Evolutionary conservation across 495 filamentous ascomycete genomes (phyloP), one percentile per base, ranked within the genome.

Genomic region (Aspergillus ostianus): DNA sequence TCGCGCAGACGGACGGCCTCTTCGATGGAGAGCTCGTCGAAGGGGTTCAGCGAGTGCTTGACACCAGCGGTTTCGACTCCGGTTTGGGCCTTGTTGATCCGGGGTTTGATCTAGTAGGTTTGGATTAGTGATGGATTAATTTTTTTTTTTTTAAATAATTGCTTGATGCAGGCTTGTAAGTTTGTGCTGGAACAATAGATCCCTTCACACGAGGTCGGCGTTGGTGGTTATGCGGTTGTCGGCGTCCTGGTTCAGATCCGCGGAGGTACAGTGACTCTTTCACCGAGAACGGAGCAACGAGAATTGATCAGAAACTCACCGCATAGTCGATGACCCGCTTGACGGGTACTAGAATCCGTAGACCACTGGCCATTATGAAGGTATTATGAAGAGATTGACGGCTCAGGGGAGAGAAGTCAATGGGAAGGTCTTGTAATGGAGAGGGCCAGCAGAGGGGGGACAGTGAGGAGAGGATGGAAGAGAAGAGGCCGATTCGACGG

Each of bases 291-390:
- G 66, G 66, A 63, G 62, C 50, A 51, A 21, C 44, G 50, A 19
- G 49, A 51, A 57, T 48, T 51, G 20, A 49, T 41, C 50, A 51
- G 60, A 58, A 63, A 75, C 87, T 73, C 78, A 97, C 93, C 63
- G 94, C 93, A 86, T 97, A 98, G 85, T 98, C 94, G 77, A 98
- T 96, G 55, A 98, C 94, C 82, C 94, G 82, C 82, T 98, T 98
- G 56, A 98, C 77, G 77, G 94, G 94, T 19, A 98, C 94, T 60
- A 98, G 81, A 73, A 98, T 97, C 71, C 92, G 84, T 62, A 98
- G 67, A 48, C 71, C 82, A 51, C 86, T 84, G 61, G 91, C 88
- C 92, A 96, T 96, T 63, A 44, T 78, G 70, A 62, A 57, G 15
- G 51, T 62, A n/a, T 23, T 49, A 50, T 10, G 29, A 21, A 41